phyloP scores from a whole-genome alignment of 1,139 yeast species.

The Pneumocystis wakefieldiae region DNA sequence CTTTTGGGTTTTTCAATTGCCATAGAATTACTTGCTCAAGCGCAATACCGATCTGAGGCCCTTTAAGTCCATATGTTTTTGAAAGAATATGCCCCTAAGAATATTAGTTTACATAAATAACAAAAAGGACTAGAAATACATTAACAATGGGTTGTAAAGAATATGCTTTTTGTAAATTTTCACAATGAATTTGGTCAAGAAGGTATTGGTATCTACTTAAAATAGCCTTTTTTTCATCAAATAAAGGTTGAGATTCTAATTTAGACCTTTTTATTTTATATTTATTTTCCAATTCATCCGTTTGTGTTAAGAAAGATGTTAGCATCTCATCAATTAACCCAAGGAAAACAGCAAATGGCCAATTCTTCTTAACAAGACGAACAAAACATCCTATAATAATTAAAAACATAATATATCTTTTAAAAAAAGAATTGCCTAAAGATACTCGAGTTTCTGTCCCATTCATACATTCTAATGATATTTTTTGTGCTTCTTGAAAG shows the following conservation, averaged over 20 bases:
- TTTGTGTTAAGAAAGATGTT: background rate
- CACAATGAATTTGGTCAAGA: slow-evolving; percentile 3
- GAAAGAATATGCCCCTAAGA: slow-evolving; percentile 13
- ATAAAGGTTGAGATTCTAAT: background rate
- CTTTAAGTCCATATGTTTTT: slow-evolving; percentile 8
- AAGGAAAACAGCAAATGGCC: slow-evolving; percentile 30
- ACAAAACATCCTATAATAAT: slow-evolving; percentile 46
- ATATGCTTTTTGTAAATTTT: slow-evolving; percentile 22
- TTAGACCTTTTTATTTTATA: background rate
- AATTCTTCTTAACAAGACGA: slow-evolving; percentile 38
- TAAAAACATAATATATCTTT: slow-evolving; percentile 25
- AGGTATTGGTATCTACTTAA: slow-evolving; percentile 4
- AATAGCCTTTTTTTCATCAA: background rate
- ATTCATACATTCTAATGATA: background rate
- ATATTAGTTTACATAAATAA: background rate
- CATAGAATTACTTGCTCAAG: slow-evolving; percentile 33
- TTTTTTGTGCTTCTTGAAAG: background rate
- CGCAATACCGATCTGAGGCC: slow-evolving; percentile 19
- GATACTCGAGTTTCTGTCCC: background rate
- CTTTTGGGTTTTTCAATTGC: slow-evolving; percentile 25
- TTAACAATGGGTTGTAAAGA: slow-evolving; percentile 24
- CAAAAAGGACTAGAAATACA: slow-evolving; percentile 5
- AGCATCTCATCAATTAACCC: background rate
- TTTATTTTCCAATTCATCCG: background rate
- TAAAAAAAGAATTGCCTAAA: background rate